Evolutionary conservation across 306 rosid species (phyloP).

Genomic region (Quercus berberidifolia): DNA sequence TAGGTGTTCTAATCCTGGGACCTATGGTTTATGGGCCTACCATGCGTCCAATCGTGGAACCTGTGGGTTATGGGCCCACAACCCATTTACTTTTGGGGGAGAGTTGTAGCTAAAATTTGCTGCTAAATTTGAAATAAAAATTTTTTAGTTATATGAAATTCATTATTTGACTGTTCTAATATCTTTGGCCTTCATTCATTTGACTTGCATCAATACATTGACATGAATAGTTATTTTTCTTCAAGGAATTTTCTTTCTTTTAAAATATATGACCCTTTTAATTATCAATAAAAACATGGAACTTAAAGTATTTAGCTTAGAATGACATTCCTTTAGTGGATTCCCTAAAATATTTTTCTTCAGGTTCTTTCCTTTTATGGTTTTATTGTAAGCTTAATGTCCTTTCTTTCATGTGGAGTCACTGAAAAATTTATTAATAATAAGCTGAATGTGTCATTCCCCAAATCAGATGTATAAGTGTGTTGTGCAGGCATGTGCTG

Average conservation of each 20-base stretch:
- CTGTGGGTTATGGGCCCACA: no score
- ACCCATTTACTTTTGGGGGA: no score
- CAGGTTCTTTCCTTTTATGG: not conserved
- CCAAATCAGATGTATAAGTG: no score
- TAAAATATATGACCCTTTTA: not conserved
- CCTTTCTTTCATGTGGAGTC: not conserved
- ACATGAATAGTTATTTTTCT: not conserved
- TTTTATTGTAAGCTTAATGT: not conserved
- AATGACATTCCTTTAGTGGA: not conserved
- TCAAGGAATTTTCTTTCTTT: not conserved
- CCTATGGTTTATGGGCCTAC: no score
- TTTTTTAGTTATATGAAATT: not conserved
- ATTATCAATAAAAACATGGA: not conserved
- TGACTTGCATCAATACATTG: not conserved
- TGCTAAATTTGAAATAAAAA: slow-evolving; percentile 1
- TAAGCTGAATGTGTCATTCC: not conserved
- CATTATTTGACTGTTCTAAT: not conserved
- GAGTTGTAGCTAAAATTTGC: not conserved
- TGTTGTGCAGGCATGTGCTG: no score
- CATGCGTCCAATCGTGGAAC: no score
- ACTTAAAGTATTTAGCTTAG: slow-evolving; percentile 2
- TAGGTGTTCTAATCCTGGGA: no score
- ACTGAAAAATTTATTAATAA: not conserved
- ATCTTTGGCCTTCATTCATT: slow-evolving; percentile 6
- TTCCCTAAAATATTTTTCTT: not conserved